Evolutionary conservation across 441 rosid species (phyloP).

Genomic region (Theobroma grandiflorum): DNA sequence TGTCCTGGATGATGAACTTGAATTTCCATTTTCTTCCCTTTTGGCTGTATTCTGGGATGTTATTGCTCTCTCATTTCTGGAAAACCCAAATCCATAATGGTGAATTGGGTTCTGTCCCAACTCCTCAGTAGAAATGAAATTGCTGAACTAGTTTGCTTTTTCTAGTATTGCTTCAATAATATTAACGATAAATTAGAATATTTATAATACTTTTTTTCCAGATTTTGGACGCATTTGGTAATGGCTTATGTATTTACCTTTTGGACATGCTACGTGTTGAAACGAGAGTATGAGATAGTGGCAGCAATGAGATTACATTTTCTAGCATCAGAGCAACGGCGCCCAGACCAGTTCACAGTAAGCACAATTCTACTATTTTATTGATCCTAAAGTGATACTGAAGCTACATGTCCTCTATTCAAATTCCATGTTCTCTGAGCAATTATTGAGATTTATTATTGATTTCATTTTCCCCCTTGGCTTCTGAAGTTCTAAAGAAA

Average conservation of each 20-base stretch:
- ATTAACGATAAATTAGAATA: background rate
- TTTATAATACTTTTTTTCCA: conserved; percentile 37
- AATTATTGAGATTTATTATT: background rate
- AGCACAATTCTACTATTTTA: conserved; percentile 29
- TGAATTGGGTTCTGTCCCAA: background rate
- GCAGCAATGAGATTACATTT: conserved; percentile 89
- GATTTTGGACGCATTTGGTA: conserved; percentile 88
- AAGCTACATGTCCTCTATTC: background rate
- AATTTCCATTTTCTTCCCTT: background rate
- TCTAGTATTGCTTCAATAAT: background rate
- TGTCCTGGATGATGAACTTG: conserved; percentile 9
- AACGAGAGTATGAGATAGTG: conserved; percentile 83
- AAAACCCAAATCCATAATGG: background rate
- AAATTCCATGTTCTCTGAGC: background rate
- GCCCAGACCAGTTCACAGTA: conserved; percentile 96
- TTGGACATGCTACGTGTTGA: conserved; percentile 90
- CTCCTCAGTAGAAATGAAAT: background rate
- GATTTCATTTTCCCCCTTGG: background rate
- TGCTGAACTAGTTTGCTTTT: background rate
- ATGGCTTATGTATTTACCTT: conserved; percentile 90
- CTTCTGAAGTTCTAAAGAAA: background rate
- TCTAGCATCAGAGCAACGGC: conserved; percentile 75
- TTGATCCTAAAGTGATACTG: background rate
- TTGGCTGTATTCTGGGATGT: background rate
- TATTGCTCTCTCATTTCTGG: background rate